Evolutionary conservation across 352 stramenopile genomes (phyloP), one percentile per base, ranked within the genome.

Genomic region (Phytophthora sp.): DNA sequence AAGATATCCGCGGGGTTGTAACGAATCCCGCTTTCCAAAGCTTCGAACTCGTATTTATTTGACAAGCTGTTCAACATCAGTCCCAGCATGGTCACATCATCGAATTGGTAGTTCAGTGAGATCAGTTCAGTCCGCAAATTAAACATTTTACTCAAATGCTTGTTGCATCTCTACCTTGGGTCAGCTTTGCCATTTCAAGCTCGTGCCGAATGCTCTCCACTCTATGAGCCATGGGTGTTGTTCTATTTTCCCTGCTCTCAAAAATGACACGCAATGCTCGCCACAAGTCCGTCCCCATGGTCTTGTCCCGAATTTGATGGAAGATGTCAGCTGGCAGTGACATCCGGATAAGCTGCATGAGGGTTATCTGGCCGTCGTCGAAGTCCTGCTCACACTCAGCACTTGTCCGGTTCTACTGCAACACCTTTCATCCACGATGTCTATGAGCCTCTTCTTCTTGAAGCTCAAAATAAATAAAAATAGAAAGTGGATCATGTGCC

Each of bases 101-200:
- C 35, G 6, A 64, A 38, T 20, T 24, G 9, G 13, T 55, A 63
- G 7, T 55, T 54, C 30, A 63, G 49, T 4, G 55, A 63, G 18
- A 30, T 11, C 44, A 63, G 53, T 55, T 67, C 57, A 20, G 31
- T 35, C 36, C 57, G 18, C 23, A 58, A 20, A n/a, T 64, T 64
- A 20, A 64, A 72, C 29, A 72, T 63, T 21, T 55, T 55, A 30
- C 49, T 63, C 33, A 55, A 33, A 21, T 66, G 33, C 16, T 29
- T 31, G 20, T 66, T 60, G 5, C 47, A 50, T 54, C 49, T 60
- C 36, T 35, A 50, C 45, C 57, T 27, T 11, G 33, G 18, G 11
- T 1, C 18, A 64, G 24, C 24, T 44, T 64, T 7, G 31, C 1
- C 33, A 51, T 41, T 13, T 52, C 46, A 21, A 57, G 46, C 33